Evolutionary conservation across 202 grass and related monocot species (phyloP).

Genomic region (Zoysia matrella): DNA sequence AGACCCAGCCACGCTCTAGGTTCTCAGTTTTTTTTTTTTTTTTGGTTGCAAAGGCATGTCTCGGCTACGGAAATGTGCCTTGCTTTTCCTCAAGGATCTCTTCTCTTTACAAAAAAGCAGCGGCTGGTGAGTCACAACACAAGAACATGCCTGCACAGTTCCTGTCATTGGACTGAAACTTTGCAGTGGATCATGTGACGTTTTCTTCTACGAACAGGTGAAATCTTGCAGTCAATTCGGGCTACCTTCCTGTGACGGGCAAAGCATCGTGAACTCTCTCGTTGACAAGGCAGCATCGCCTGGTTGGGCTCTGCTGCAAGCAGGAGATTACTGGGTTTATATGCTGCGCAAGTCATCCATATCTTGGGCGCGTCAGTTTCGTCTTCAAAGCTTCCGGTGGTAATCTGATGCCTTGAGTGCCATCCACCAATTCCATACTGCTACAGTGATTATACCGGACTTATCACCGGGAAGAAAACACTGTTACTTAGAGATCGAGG

Average conservation of each 20-base stretch:
- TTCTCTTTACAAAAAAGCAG: conserved; percentile 17
- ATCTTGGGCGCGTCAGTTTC: conserved; percentile 21
- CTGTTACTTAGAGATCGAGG: no score
- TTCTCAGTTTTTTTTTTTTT: neutral
- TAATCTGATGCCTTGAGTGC: conserved; percentile 34
- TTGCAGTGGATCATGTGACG: neutral
- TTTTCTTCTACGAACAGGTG: neutral
- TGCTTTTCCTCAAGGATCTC: conserved; percentile 20
- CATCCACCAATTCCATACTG: neutral
- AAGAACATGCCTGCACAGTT: conserved; percentile 17
- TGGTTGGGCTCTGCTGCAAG: conserved; percentile 7
- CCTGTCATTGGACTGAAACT: neutral
- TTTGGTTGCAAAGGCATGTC: neutral
- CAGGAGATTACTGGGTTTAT: neutral
- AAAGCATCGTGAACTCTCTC: conserved; percentile 14
- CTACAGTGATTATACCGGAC: neutral
- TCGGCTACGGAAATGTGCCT: neutral
- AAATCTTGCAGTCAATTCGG: neutral
- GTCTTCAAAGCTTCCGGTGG: conserved; percentile 15
- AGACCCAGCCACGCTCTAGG: neutral
- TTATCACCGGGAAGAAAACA: neutral
- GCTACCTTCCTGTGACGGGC: neutral
- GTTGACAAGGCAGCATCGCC: conserved; percentile 4
- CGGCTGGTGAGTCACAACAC: neutral
- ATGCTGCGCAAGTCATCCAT: conserved; percentile 42